Evolutionary conservation across 345 rosid genomes (phyloP).

Genomic region (Alliaria petiolata): DNA sequence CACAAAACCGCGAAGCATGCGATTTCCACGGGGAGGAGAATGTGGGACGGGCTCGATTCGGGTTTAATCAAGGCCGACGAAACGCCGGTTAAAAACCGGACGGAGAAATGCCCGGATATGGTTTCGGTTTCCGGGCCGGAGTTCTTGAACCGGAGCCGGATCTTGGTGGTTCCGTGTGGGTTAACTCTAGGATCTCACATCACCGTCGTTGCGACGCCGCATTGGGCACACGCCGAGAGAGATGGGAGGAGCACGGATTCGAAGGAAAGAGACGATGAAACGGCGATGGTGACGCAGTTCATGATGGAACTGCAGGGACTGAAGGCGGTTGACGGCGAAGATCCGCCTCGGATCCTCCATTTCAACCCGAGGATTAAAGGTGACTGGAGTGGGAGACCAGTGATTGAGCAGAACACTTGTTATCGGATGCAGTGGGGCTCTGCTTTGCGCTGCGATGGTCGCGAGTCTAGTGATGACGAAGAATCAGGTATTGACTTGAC

Average conservation of each 20-base stretch:
- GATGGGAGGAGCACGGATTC: constrained; percentile 43
- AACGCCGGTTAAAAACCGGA: constrained; percentile 19
- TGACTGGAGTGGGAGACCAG: constrained; percentile 67
- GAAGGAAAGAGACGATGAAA: constrained; percentile 45
- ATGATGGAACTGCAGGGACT: constrained; percentile 76
- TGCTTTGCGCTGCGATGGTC: constrained; percentile 70
- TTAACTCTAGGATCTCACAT: constrained; percentile 83
- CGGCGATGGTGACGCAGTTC: constrained; percentile 69
- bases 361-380: constrained; percentile 68
- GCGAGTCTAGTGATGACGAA: constrained; percentile 62
- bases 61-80: constrained; percentile 23
- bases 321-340: constrained; percentile 60
- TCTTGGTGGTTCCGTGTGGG: constrained; percentile 80
- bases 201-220: constrained; percentile 82
- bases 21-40: constrained; percentile 56
- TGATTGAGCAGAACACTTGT: constrained; percentile 73
- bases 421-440: constrained; percentile 78
- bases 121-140: constrained; percentile 53
- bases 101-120: constrained; percentile 58
- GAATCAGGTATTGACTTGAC: constrained; percentile 57
- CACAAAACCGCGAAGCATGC: constrained; percentile 67
- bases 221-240: constrained; percentile 56
- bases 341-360: constrained; percentile 71
- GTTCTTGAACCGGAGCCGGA: constrained; percentile 38
- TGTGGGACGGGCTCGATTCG: constrained; percentile 54